Evolutionary conservation across 192 early-diverging fungal genomes (phyloP).

Genomic region (Backusella macrospora): DNA sequence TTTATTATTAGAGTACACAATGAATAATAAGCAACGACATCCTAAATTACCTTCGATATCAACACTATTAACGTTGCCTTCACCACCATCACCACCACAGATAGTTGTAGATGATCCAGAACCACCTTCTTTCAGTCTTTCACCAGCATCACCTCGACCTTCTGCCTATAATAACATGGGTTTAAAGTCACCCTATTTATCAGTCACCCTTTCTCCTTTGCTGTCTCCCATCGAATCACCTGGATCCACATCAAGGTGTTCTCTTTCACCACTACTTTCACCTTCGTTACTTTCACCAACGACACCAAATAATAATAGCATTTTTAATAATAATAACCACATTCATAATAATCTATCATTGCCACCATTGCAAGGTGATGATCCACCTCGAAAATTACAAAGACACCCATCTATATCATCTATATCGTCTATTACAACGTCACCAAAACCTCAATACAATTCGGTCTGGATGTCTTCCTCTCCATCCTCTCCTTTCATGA

Average conservation of each 20-base stretch:
- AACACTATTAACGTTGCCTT: conserved; percentile 4
- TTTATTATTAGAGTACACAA: not conserved
- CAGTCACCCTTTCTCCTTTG: conserved; percentile 12
- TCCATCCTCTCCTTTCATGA: conserved; percentile 9
- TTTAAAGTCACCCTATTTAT: conserved; percentile 2
- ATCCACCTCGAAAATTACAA: conserved; percentile 29
- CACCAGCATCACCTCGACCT: conserved; percentile 16
- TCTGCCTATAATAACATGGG: conserved; percentile 7
- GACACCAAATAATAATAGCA: not conserved
- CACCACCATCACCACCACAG: conserved; percentile 6
- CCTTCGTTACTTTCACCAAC: conserved; percentile 4
- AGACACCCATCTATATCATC: conserved; percentile 20
- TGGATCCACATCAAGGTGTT: not conserved
- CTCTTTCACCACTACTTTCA: conserved; percentile 10
- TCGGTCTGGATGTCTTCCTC: conserved; percentile 5
- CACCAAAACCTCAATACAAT: conserved; percentile 18
- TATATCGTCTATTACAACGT: conserved; percentile 6
- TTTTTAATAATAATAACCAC: not conserved
- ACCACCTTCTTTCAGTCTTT: not conserved
- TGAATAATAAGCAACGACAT: conserved; percentile 3
- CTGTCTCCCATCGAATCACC: conserved; percentile 23
- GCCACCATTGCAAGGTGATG: conserved; percentile 36
- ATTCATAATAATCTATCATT: not conserved
- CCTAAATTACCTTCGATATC: conserved; percentile 17
- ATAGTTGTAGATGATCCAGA: conserved; percentile 16